Evolutionary conservation across 1,284 basidiomycete species (phyloP), one percentile per base, ranked within the genome.

Genomic region (Ustilago hordei): DNA sequence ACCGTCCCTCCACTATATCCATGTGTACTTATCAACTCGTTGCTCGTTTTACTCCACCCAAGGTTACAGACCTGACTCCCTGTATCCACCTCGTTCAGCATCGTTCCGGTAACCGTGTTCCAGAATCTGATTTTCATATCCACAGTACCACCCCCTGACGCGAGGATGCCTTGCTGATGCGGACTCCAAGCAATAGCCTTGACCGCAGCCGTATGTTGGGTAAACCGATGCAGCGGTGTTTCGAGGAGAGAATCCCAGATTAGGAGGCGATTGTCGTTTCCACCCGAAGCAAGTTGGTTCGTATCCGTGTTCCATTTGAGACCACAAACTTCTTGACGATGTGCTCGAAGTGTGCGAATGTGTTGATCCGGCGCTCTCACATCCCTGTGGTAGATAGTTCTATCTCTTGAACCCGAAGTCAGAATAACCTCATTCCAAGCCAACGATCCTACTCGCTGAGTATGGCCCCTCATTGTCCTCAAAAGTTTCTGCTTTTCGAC

Each of bases 181-280:
- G 96, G 96, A 85, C 94, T 95, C 96, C 97, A 99, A 1, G 95
- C 95, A 19, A 99, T 92, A 2, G 97, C 96, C 86, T 99, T 99
- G 73, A 99, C 95, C 0, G 96, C 96, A 0, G 97, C 96, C 3
- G 92, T 93, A 85, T 99, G 97, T 77, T 98, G 94, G 64, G 94
- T 93, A 86, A 98, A 99, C 82, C 94, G 93, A 91, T 93, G 95
- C 15, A 98, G 87, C 1, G 95, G 95, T 32, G 79, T 68, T 56
- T 84, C 85, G 76, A 58, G 28, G 71, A 87, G 85, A 55, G 87
- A 88, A 87, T 97, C 95, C 95, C 96, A 99, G 62, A 99, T 94
- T 81, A 94, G 95, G 9, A 99, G 92, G 88, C 97, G 96, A 88
- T 99, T 99, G 87, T 99, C 97, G 87, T 99, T 99, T 0, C 96